Conservation (phyloP, 129 eudicot genomes). For the Glebionis coronaria region DNA sequence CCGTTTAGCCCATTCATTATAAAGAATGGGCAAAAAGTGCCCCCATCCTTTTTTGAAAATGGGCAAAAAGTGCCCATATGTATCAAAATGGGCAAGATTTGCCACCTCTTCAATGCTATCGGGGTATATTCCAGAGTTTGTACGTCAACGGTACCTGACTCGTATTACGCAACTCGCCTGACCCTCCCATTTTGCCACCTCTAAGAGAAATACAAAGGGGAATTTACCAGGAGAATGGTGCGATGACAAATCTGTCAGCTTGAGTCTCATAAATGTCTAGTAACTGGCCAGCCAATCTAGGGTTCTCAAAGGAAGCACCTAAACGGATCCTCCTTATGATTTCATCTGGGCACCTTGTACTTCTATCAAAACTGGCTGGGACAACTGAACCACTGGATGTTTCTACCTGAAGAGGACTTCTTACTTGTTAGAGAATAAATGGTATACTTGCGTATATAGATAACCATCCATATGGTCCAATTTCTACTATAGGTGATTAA, state of each 20-base stretch:
- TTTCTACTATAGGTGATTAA: too few species aligned
- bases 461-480: too few species aligned
- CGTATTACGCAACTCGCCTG: neutral
- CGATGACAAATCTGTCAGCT: constrained; percentile 61
- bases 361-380: constrained; percentile 73
- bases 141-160: too few species aligned
- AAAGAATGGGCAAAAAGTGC: too few species aligned
- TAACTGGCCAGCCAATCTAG: constrained; percentile 48
- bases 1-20: too few species aligned
- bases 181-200: neutral
- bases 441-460: neutral
- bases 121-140: too few species aligned
- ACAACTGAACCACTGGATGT: constrained; percentile 60
- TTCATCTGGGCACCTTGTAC: constrained; percentile 87
- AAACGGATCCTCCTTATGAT: constrained; percentile 73
- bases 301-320: constrained; percentile 61
- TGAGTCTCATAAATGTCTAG: constrained; percentile 72
- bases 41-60: too few species aligned
- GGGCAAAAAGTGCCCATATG: too few species aligned
- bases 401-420: constrained; percentile 46
- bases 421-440: constrained; percentile 9
- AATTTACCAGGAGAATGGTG: constrained; percentile 70
- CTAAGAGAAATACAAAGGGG: neutral
- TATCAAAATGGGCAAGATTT: too few species aligned
- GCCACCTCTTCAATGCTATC: too few species aligned